Evolutionary conservation across 1,284 basidiomycete genomes (phyloP), one percentile per base, ranked within the genome.

Genomic region (Sporisorium sorghi): DNA sequence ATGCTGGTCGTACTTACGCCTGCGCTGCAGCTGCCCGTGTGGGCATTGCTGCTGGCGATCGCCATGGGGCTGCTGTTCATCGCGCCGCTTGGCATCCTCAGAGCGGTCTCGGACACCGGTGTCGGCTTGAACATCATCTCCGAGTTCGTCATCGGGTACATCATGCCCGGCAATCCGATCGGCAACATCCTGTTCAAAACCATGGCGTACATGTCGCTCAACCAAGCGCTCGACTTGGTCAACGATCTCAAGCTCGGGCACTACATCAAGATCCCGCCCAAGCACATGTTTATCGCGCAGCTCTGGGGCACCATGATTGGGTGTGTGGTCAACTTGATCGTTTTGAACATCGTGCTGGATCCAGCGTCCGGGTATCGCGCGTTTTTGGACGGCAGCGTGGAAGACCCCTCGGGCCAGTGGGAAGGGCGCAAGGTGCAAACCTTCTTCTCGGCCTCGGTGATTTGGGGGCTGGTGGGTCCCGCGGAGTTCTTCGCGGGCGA

Each of bases 101-200:
- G 86, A 6, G 87, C 87, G 9, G 86, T 87, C 33, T 86, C 85
- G 37, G 87, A 87, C 58, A 87, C 86, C 0, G 83, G 83, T 9
- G 86, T 88, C 0, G 83, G 83, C 1, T 69, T 84, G 42, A 84
- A 84, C 60, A 87, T 87, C 32, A 79, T 87, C 52, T 87, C 86
- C 0, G 87, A 87, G 61, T 86, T 87, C 55, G 85, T 80, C 28
- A 73, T 72, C 33, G 87, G 87, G 0, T 82, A 87, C 39, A 73
- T 88, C 35, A 85, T 87, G 80, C 87, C 87, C 1, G 87, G 87
- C 5, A 86, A 86, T 57, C 87, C 87, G 1, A 87, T 87, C 48
- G 87, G 85, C 5, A 78, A 83, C 58, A 81, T 85, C 40, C 68
- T 78, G 19, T 85, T 85, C 80, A 73, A 87, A 85, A 83, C 72